phyloP scores from a whole-genome alignment of 192 early-diverging fungal genomes.

The Lobosporangium transversale region DNA sequence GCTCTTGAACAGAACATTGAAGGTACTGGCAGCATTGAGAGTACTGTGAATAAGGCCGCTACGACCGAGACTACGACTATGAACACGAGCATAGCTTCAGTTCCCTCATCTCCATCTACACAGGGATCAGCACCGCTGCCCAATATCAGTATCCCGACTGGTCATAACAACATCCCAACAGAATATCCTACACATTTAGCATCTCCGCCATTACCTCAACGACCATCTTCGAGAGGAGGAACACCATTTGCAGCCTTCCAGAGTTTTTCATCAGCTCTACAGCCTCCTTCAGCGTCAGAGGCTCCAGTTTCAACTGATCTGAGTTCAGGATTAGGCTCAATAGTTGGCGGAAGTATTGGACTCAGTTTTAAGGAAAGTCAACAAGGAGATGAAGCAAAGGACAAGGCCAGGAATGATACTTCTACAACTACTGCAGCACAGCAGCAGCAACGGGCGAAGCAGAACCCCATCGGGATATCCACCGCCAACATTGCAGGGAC shows the following conservation, averaged over 20 bases:
- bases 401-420: too few species aligned
- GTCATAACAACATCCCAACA: slow-evolving; percentile 35
- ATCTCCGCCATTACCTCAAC: slow-evolving; percentile 35
- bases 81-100: too few species aligned
- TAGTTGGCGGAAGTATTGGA: too few species aligned
- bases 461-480: slow-evolving; percentile 19
- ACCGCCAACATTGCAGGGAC: too few species aligned
- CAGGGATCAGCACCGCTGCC: slow-evolving; percentile 2
- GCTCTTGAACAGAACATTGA: neutral
- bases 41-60: neutral
- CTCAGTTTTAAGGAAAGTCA: too few species aligned
- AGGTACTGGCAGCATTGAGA: neutral
- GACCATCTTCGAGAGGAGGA: slow-evolving; percentile 18
- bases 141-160: slow-evolving; percentile 11
- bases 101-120: neutral
- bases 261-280: slow-evolving; percentile 13
- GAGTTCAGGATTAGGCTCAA: too few species aligned
- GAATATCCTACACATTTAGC: slow-evolving; percentile 42
- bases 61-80: too few species aligned
- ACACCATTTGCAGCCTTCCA: slow-evolving; percentile 36
- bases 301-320: slow-evolving; percentile 2
- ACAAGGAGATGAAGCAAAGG: too few species aligned
- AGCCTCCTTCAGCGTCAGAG: slow-evolving; percentile 1
- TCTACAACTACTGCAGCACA: too few species aligned
- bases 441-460: slow-evolving; percentile 21